A percentile compares a stretch with the other conserved stretches of the same genome.
These are phyloP conservation scores for Blumeria hordei DNA, from an alignment of 2,329 filamentous ascomycete genomes.

Conservation along the genomic window DNA sequence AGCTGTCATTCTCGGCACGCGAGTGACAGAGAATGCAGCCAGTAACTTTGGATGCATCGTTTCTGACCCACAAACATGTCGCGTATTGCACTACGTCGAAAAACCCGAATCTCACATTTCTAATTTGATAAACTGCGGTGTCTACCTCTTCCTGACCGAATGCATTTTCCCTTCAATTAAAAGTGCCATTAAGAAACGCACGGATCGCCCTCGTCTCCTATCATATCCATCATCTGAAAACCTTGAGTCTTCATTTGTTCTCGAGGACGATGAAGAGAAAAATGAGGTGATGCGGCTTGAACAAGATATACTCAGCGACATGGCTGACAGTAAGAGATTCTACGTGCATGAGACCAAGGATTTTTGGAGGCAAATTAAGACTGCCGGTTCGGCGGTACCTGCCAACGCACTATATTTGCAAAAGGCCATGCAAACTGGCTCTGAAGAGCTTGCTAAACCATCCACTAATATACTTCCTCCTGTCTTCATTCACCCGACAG, in stretches of 20 bases:
- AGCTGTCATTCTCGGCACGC: constrained; percentile 83
- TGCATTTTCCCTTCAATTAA: constrained; percentile 92
- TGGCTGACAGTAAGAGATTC: constrained; percentile 94
- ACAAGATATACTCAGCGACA: constrained; percentile 86
- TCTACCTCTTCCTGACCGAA: constrained; percentile 90
- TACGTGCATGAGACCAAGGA: constrained; percentile 97
- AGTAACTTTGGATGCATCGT: constrained; percentile 97
- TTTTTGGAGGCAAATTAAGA: constrained; percentile 99
- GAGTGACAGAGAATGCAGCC: constrained; percentile 73
- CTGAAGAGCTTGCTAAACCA: constrained; percentile 57
- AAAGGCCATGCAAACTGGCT: constrained; percentile 67
- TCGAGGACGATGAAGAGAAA: constrained; percentile 50
- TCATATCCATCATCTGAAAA: constrained; percentile 95
- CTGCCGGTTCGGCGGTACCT: constrained; percentile 84
- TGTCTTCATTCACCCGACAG: constrained; percentile 85
- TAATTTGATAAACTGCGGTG: constrained; percentile 96
- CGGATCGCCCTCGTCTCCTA: constrained; percentile 68
- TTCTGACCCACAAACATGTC: constrained; percentile 75
- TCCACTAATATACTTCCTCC: constrained; percentile 75
- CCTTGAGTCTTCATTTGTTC: constrained; percentile 44
- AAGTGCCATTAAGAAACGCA: constrained; percentile 82
- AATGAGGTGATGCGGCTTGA: constrained; percentile 82
- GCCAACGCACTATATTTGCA: constrained; percentile 93
- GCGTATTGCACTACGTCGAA: constrained; percentile 96
- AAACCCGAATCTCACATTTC: constrained; percentile 95